Evolutionary conservation across 495 filamentous ascomycete species (phyloP).

Genomic region (Trichoderma asperelloides): DNA sequence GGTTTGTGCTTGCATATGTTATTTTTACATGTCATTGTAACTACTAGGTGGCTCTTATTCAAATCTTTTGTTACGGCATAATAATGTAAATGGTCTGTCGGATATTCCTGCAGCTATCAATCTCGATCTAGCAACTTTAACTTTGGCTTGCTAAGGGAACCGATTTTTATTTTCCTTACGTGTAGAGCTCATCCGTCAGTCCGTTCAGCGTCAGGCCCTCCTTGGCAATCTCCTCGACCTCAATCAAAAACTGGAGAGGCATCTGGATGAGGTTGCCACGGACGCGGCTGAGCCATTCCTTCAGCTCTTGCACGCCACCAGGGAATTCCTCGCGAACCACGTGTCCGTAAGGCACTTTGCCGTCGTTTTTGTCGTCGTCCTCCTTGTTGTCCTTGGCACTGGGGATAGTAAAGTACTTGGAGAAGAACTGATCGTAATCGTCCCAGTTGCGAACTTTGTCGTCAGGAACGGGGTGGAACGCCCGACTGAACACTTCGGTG

Average conservation of each 20-base stretch:
- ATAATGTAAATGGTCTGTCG: not conserved
- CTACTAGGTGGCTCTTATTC: not conserved
- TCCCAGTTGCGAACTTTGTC: constrained; percentile 75
- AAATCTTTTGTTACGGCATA: not conserved
- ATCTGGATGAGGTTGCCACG: constrained; percentile 84
- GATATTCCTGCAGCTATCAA: not conserved
- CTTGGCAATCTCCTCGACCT: constrained; percentile 77
- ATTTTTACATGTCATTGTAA: not conserved
- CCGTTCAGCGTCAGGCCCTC: constrained; percentile 72
- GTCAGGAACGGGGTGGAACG: constrained; percentile 83
- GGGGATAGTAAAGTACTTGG: constrained; percentile 57
- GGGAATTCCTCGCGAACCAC: constrained; percentile 75
- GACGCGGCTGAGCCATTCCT: constrained; percentile 66
- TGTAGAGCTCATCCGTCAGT: constrained; percentile 78
- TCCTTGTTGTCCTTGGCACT: constrained; percentile 24
- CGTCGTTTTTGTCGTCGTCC: constrained; percentile 20
- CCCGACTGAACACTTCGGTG: constrained; percentile 74
- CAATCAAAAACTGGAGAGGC: constrained; percentile 81
- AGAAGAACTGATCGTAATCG: constrained; percentile 76
- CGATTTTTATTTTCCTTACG: constrained; percentile 29
- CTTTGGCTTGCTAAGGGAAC: not conserved
- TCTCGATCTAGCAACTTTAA: not conserved
- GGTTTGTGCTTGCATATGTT: not conserved
- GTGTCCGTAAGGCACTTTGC: constrained; percentile 66
- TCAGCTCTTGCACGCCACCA: constrained; percentile 60